These are phyloP conservation scores for Phytophthora lateralis DNA, from an alignment of 352 stramenopile species.

Conservation along the genomic window DNA sequence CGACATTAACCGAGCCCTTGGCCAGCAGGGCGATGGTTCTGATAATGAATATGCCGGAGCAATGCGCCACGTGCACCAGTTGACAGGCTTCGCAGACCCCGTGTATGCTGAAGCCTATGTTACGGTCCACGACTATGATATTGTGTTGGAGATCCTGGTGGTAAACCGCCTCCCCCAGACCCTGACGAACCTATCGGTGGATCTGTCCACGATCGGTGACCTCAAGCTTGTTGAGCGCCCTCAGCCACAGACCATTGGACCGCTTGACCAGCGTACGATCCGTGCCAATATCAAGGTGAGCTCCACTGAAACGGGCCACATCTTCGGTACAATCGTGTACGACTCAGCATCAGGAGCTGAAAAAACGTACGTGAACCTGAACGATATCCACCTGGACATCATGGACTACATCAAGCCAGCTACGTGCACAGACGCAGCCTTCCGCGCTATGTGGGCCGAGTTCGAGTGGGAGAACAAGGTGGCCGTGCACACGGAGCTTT, in stretches of 20 bases:
- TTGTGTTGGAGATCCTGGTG: constrained; percentile 98
- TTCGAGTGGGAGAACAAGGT: constrained; percentile 99
- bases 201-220: constrained; percentile 99
- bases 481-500: constrained; percentile 96
- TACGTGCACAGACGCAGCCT: constrained; percentile 95
- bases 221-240: constrained; percentile 99
- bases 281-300: constrained; percentile 99
- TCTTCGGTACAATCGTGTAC: constrained; percentile 99
- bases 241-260: constrained; percentile 97
- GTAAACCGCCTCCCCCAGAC: constrained; percentile 99
- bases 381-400: constrained; percentile 99
- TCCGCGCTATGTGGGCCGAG: constrained; percentile 99
- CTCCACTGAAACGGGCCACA: constrained; percentile 99
- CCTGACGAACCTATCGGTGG: constrained; percentile 98
- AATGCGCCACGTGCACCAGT: constrained; percentile 97
- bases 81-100: constrained; percentile 99
- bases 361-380: constrained; percentile 99
- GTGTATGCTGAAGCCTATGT: constrained; percentile 99
- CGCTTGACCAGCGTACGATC: constrained; percentile 96
- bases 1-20: constrained; percentile 95
- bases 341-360: constrained; percentile 95
- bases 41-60: constrained; percentile 90
- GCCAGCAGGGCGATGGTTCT: constrained; percentile 73
- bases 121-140: constrained; percentile 99
- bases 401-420: constrained; percentile 99